These are phyloP conservation scores for Mentha longifolia DNA, from an alignment of 257 asterid species.

Conservation along the genomic window DNA sequence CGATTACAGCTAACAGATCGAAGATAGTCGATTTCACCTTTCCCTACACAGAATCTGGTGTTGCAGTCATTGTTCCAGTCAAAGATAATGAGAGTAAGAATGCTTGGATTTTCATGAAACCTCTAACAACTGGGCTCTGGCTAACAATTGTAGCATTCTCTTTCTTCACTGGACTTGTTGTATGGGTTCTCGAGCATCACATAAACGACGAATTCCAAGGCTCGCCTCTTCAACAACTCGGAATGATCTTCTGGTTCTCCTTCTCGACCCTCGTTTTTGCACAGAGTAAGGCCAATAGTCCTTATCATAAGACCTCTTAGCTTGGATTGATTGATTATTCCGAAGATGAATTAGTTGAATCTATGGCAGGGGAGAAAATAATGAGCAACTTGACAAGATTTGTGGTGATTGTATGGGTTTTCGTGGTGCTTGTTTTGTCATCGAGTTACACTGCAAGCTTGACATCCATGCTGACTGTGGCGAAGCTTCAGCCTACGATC, in stretches of 20 bases:
- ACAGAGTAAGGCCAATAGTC: conserved; percentile 38
- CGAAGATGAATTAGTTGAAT: not conserved
- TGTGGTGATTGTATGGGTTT: conserved; percentile 48
- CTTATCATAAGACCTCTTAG: too few relatives aligned
- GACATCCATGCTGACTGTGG: conserved; percentile 46
- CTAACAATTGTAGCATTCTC: conserved; percentile 47
- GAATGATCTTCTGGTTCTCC: conserved; percentile 58
- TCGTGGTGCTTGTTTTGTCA: conserved; percentile 46
- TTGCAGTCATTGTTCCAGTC: conserved; percentile 37
- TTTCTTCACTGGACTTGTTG: conserved; percentile 48
- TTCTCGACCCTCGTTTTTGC: conserved; percentile 64
- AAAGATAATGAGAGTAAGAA: conserved; percentile 41
- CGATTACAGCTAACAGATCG: conserved; percentile 41
- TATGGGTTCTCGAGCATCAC: conserved; percentile 62
- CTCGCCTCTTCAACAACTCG: conserved; percentile 48
- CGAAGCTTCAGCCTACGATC: not conserved
- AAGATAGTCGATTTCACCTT: conserved; percentile 42
- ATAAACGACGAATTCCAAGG: conserved; percentile 54
- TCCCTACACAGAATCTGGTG: conserved; percentile 49
- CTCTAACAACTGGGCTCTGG: conserved; percentile 49
- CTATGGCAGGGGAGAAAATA: conserved; percentile 44
- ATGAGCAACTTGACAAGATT: conserved; percentile 45
- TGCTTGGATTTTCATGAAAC: conserved; percentile 61
- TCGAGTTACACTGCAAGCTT: conserved; percentile 48
- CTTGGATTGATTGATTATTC: not conserved